phyloP scores from a whole-genome alignment of 257 asterid species.

The Nicotiana obtusifolia region DNA sequence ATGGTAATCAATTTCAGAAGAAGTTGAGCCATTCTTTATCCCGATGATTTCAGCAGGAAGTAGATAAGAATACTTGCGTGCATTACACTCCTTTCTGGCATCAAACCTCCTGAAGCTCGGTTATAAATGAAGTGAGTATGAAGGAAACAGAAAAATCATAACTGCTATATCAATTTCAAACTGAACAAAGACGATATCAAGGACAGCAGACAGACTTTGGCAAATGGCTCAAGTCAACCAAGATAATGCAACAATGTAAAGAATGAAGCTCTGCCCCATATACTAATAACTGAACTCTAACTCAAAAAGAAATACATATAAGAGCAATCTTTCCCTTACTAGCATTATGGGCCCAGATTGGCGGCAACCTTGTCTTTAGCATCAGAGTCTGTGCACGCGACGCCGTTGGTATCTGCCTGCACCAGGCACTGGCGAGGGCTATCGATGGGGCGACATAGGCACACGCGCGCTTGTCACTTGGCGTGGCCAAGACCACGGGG shows the following conservation, averaged over 20 bases:
- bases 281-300: not conserved
- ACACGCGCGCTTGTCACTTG: too few relatives aligned
- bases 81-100: slow-evolving; percentile 74
- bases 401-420: too few relatives aligned
- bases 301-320: not conserved
- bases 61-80: slow-evolving; percentile 83
- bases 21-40: slow-evolving; percentile 40
- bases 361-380: too few relatives aligned
- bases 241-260: not conserved
- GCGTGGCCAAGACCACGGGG: too few relatives aligned
- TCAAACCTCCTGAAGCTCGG: slow-evolving; percentile 69
- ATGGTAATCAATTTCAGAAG: slow-evolving; percentile 59
- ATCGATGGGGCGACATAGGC: too few relatives aligned
- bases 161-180: not conserved
- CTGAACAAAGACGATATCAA: not conserved
- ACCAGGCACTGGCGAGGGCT: too few relatives aligned
- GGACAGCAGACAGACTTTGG: not conserved
- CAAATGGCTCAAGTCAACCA: not conserved
- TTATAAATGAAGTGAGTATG: not conserved
- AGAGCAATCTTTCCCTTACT: not conserved
- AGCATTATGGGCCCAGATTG: not conserved
- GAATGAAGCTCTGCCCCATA: not conserved
- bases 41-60: slow-evolving; percentile 89
- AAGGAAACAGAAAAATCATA: not conserved
- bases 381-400: too few relatives aligned